phyloP scores from a whole-genome alignment of 805 yeast species.

The Zygosaccharomyces kombuchaensis region DNA sequence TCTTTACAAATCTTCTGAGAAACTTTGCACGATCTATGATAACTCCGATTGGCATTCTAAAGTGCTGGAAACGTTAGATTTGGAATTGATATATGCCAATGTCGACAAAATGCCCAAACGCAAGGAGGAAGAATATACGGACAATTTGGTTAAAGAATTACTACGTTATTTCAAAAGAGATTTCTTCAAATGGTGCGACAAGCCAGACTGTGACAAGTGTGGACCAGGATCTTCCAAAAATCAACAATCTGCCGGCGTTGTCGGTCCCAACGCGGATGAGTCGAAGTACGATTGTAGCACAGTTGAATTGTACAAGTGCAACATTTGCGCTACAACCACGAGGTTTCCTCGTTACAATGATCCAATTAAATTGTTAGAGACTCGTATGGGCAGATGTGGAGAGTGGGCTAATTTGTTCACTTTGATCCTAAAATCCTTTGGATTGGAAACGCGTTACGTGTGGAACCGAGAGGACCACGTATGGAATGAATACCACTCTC shows the following conservation, averaged over 20 bases:
- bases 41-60: conserved; percentile 43
- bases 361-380: conserved; percentile 55
- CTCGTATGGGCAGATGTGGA: conserved; percentile 81
- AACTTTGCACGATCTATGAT: conserved; percentile 39
- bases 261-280: conserved; percentile 45
- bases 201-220: conserved; percentile 58
- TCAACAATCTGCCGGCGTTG: conserved; percentile 38
- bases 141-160: conserved; percentile 53
- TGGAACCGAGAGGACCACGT: conserved; percentile 95
- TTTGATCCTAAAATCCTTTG: conserved; percentile 62
- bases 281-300: conserved; percentile 44
- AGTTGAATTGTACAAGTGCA: conserved; percentile 65
- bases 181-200: conserved; percentile 81
- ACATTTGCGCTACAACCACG: conserved; percentile 41
- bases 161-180: conserved; percentile 69
- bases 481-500: conserved; percentile 88
- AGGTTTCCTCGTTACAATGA: conserved; percentile 77
- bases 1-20: conserved; percentile 17
- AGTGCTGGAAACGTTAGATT: conserved; percentile 61
- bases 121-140: conserved; percentile 41
- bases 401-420: conserved; percentile 91
- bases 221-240: conserved; percentile 36
- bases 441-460: conserved; percentile 60
- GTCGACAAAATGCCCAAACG: conserved; percentile 49
- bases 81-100: conserved; percentile 52